Base-by-base conservation (phyloP, 768 basidiomycete genomes). In the Amanita thiersii region DNA sequence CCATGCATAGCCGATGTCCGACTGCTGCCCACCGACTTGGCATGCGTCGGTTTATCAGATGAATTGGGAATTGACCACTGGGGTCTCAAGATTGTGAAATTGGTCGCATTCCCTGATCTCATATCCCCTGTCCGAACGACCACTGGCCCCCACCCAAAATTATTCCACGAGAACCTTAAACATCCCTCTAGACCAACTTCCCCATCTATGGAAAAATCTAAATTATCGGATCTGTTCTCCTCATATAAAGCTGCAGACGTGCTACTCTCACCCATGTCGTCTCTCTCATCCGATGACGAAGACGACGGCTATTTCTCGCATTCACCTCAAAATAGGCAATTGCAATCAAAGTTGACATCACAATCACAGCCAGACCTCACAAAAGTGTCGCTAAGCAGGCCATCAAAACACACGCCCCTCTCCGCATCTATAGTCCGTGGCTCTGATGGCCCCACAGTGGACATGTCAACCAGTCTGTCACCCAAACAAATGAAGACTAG, bases 61-160 rank as follows among this genome's bases (percentile, higher is more conserved):
- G 79, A 81, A 47, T 65, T 64, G 21, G 65, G 68, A 35, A 72
- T 77, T 24, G 79, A 85, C 44, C 70, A 73, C 37, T 88, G 86
- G 86, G 72, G 73, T 17, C 69, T 81, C 47, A 87, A 88, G 64
- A 73, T 88, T 31, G 66, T 88, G 46, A 85, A 86, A 60, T 69
- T 86, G 10, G 69, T 88, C 28, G 82, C 84, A 4, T 86, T 77
- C 56, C 81, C 83, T 0, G 83, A 86, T 46, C 69, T 86, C 40
- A 78, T 83, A 36, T 36, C 33, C 21, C 66, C 69, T n/a, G 37
- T 57, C 28, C 32, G 33, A 29, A 19, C 34, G 4, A 36, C 18
- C 15, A n/a, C n/a, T n/a, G n/a, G n/a, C n/a, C n/a, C 29, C 46
- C 39, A 29, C 37, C 39, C 20, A 35, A 42, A 37, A 56, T 41